Evolutionary conservation across 441 rosid genomes (phyloP).

Genomic region (Lepidium campestre): DNA sequence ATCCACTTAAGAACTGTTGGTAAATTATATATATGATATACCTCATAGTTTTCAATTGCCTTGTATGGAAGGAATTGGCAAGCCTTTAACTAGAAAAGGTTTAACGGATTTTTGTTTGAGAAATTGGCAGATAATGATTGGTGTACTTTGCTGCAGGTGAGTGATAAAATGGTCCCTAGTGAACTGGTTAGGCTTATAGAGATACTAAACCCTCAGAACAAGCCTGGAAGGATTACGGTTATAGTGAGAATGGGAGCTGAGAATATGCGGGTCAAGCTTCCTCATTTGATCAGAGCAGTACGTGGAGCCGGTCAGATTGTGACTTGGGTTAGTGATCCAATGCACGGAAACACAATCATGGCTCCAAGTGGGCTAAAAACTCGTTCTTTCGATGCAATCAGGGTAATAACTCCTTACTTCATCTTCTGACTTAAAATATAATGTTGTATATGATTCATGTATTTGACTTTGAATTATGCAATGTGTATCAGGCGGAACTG

Average conservation of each 20-base stretch:
- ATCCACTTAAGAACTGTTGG: neutral
- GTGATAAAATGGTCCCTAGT: slow-evolving; percentile 92
- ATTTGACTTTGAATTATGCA: neutral
- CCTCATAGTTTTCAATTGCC: neutral
- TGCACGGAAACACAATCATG: slow-evolving; percentile 94
- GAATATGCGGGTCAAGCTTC: slow-evolving; percentile 97
- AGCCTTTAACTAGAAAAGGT: neutral
- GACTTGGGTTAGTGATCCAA: slow-evolving; percentile 96
- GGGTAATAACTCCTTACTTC: slow-evolving; percentile 35
- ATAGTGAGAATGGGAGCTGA: slow-evolving; percentile 94
- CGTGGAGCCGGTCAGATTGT: slow-evolving; percentile 85
- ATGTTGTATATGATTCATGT: neutral
- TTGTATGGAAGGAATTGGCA: neutral
- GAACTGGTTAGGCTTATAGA: slow-evolving; percentile 80
- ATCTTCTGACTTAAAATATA: neutral
- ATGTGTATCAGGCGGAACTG: slow-evolving; percentile 64
- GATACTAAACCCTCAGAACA: slow-evolving; percentile 87
- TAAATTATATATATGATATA: neutral
- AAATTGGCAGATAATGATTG: neutral
- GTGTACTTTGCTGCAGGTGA: slow-evolving; percentile 52
- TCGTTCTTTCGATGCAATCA: slow-evolving; percentile 87
- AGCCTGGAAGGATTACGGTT: slow-evolving; percentile 83
- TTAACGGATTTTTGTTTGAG: neutral
- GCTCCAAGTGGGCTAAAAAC: slow-evolving; percentile 92
- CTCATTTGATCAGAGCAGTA: slow-evolving; percentile 85